phyloP scores from a whole-genome alignment of 768 basidiomycete genomes.

The Termitomyces sp. region DNA sequence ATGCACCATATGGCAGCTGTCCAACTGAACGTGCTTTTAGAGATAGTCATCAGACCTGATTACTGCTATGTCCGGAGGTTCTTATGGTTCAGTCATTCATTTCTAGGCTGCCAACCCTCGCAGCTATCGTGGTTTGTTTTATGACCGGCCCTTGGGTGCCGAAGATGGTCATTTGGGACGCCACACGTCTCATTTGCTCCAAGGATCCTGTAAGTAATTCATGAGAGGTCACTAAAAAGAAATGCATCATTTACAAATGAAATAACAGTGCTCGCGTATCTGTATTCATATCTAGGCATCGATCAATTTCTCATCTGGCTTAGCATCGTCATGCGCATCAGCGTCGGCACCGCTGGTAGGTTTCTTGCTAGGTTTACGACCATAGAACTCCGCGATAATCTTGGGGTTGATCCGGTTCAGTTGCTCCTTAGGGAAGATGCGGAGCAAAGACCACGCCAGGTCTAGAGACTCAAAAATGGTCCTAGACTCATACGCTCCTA shows the following conservation, averaged over 20 bases:
- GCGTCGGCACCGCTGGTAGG: conserved; percentile 47
- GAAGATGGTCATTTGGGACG: conserved; percentile 5
- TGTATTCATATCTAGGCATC: conserved; percentile 48
- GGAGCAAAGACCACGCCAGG: conserved; percentile 92
- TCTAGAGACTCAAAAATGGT: conserved; percentile 97
- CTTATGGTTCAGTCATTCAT: background rate
- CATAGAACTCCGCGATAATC: conserved; percentile 93
- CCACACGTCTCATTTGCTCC: conserved; percentile 7
- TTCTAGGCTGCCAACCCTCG: background rate
- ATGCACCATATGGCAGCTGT: background rate
- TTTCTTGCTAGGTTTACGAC: conserved; percentile 75
- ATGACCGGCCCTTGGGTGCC: background rate
- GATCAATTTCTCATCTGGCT: conserved; percentile 53
- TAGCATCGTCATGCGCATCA: conserved; percentile 40
- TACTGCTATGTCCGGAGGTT: background rate
- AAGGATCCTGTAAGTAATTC: conserved; percentile 3
- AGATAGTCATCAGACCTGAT: conserved; percentile 3
- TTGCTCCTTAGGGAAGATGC: conserved; percentile 99
- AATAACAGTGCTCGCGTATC: conserved; percentile 12
- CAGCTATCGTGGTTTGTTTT: background rate
- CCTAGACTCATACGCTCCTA: conserved; percentile 91
- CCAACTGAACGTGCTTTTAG: background rate
- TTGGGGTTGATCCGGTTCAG: conserved; percentile 97
- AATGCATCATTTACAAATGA: conserved; percentile 13
- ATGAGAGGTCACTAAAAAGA: conserved; percentile 7